Evolutionary conservation across 495 filamentous ascomycete species (phyloP).

Genomic region (Evernia prunastri): DNA sequence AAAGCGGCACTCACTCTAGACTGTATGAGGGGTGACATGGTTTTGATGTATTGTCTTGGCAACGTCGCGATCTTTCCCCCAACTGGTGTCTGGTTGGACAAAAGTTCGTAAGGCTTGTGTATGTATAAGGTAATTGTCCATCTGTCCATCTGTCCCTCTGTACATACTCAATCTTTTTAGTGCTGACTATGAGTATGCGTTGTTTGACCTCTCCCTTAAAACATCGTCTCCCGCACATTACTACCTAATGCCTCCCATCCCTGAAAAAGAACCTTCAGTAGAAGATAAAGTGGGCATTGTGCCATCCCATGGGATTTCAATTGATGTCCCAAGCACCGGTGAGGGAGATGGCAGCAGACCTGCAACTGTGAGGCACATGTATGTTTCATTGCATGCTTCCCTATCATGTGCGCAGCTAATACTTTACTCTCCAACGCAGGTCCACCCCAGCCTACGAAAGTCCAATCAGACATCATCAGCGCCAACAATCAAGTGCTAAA

Average conservation of each 20-base stretch:
- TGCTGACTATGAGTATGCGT: constrained; percentile 2
- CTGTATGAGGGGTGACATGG: no score
- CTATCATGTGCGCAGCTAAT: constrained; percentile 12
- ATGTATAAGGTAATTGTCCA: no score
- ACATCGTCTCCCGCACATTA: background rate
- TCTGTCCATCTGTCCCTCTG: background rate
- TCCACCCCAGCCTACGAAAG: constrained; percentile 53
- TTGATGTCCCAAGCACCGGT: constrained; percentile 29
- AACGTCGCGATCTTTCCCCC: background rate
- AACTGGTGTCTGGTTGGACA: no score
- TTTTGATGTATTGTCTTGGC: background rate
- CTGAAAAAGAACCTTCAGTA: constrained; percentile 23
- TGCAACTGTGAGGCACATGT: constrained; percentile 39
- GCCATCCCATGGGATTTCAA: constrained; percentile 36
- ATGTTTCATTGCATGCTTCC: constrained; percentile 23
- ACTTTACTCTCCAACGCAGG: constrained; percentile 26
- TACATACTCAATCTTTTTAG: background rate
- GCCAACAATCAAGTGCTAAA: constrained; percentile 62
- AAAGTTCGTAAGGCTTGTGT: background rate
- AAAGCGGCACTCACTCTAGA: no score
- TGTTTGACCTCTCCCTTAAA: background rate
- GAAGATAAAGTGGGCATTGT: constrained; percentile 32
- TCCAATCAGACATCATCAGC: constrained; percentile 67
- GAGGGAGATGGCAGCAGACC: constrained; percentile 24
- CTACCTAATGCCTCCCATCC: constrained; percentile 16